These are phyloP conservation scores for Tylopilus rubrobrunneus DNA, from an alignment of 768 basidiomycete species.

Conservation along the genomic window DNA sequence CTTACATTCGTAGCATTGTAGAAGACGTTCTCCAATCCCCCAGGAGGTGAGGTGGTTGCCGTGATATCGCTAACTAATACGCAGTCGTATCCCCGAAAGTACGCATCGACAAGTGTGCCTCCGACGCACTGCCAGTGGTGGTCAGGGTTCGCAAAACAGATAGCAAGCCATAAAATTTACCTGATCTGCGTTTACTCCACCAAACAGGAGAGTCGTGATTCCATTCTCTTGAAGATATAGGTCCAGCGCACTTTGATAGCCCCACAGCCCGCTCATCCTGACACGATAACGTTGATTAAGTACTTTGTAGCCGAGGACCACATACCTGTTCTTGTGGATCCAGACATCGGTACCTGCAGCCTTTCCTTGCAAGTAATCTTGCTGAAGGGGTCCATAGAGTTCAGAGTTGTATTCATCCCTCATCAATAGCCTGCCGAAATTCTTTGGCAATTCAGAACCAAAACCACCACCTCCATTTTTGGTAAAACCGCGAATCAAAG, in stretches of 20 bases:
- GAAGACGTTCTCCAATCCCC: conserved; percentile 54
- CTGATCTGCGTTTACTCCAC: neutral
- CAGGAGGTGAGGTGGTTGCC: conserved; percentile 59
- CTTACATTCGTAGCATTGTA: conserved; percentile 19
- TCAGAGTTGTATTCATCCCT: neutral
- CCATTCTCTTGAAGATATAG: conserved; percentile 61
- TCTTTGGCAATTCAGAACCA: neutral
- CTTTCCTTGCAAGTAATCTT: neutral
- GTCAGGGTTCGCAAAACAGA: neutral
- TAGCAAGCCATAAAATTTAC: neutral
- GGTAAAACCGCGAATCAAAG: neutral
- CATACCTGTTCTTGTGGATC: neutral
- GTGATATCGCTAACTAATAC: conserved; percentile 52
- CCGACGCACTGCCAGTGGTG: neutral
- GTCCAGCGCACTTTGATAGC: conserved; percentile 34
- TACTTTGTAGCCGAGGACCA: neutral
- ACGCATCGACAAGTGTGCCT: neutral
- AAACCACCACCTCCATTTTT: neutral
- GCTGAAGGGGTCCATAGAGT: neutral
- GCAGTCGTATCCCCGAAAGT: no score
- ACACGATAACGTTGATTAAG: neutral
- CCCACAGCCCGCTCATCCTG: neutral
- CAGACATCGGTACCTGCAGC: neutral
- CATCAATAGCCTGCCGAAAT: neutral
- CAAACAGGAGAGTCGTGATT: conserved; percentile 48